A percentile compares a stretch with the other conserved stretches of the same genome.
phyloP scores from a whole-genome alignment of 306 rosid species.

The Dryas drummondii region DNA sequence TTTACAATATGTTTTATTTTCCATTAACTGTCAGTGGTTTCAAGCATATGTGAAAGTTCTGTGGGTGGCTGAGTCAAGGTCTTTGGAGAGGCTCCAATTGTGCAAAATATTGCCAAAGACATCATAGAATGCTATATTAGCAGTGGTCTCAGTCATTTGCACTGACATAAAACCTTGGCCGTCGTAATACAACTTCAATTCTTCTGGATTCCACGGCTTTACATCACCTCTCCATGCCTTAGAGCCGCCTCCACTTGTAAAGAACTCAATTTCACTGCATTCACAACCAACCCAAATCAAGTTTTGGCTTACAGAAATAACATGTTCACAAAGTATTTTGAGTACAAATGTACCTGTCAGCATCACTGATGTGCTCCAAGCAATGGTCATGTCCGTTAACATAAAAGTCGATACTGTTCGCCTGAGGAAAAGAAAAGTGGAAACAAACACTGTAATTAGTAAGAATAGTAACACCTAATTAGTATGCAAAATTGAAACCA shows the following conservation, averaged over 20 bases:
- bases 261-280: slow-evolving; percentile 59
- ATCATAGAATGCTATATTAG: slow-evolving; percentile 49
- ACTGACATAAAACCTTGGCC: slow-evolving; percentile 79
- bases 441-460: neutral
- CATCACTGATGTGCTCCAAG: slow-evolving; percentile 63
- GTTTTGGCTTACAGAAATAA: neutral
- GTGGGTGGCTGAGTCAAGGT: neutral
- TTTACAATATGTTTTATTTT: too few relatives aligned
- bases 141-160: slow-evolving; percentile 37
- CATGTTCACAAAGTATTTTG: too few relatives aligned
- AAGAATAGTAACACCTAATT: too few relatives aligned
- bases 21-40: neutral
- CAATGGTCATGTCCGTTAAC: slow-evolving; percentile 88
- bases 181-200: slow-evolving; percentile 63
- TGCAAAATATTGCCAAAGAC: slow-evolving; percentile 56
- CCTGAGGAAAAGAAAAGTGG: slow-evolving; percentile 32
- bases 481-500: too few relatives aligned
- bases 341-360: slow-evolving; percentile 42
- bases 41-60: neutral
- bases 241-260: slow-evolving; percentile 90
- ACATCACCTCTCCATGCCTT: slow-evolving; percentile 83
- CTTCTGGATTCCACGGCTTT: slow-evolving; percentile 31
- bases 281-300: neutral
- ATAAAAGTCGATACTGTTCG: slow-evolving; percentile 61
- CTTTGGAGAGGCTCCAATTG: slow-evolving; percentile 41